Evolutionary conservation across 2,329 filamentous ascomycete species (phyloP).

Genomic region (Epichloe bromicola): DNA sequence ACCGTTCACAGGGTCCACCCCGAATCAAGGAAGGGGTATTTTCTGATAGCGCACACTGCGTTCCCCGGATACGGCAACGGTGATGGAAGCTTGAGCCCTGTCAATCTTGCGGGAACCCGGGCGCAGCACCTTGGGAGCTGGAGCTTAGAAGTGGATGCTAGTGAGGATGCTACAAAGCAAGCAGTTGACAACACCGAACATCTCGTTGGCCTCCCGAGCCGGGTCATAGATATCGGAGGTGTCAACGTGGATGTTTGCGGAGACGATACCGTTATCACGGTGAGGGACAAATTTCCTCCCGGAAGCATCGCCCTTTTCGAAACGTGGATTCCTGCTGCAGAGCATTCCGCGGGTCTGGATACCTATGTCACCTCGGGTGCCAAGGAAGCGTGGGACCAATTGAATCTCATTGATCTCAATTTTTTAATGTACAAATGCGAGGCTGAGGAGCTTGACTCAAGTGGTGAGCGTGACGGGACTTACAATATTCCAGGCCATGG

Average conservation of each 20-base stretch:
- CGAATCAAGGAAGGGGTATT: slow-evolving; percentile 82
- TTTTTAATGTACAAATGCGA: slow-evolving; percentile 86
- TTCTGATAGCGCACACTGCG: slow-evolving; percentile 89
- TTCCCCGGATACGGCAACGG: slow-evolving; percentile 83
- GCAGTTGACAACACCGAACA: slow-evolving; percentile 56
- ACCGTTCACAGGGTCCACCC: slow-evolving; percentile 94
- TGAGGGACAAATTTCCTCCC: slow-evolving; percentile 75
- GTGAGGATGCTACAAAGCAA: slow-evolving; percentile 51
- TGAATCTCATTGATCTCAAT: slow-evolving; percentile 75
- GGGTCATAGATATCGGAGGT: slow-evolving; percentile 60
- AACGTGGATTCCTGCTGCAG: slow-evolving; percentile 83
- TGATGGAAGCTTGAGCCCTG: slow-evolving; percentile 66
- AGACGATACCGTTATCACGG: slow-evolving; percentile 64
- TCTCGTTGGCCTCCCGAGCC: slow-evolving; percentile 73
- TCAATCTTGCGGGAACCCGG: slow-evolving; percentile 70
- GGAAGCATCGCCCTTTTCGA: slow-evolving; percentile 93
- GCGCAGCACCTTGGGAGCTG: slow-evolving; percentile 81
- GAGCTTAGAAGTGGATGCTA: slow-evolving; percentile 80
- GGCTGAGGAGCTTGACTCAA: slow-evolving; percentile 71
- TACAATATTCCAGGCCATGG: slow-evolving; percentile 80
- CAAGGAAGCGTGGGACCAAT: slow-evolving; percentile 60
- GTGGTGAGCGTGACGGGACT: slow-evolving; percentile 67
- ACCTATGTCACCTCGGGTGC: slow-evolving; percentile 75
- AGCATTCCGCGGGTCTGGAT: slow-evolving; percentile 73
- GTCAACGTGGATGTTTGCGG: slow-evolving; percentile 59